Base-by-base conservation (phyloP, 805 yeast genomes). In the Cyberlindnera misumaiensis region DNA sequence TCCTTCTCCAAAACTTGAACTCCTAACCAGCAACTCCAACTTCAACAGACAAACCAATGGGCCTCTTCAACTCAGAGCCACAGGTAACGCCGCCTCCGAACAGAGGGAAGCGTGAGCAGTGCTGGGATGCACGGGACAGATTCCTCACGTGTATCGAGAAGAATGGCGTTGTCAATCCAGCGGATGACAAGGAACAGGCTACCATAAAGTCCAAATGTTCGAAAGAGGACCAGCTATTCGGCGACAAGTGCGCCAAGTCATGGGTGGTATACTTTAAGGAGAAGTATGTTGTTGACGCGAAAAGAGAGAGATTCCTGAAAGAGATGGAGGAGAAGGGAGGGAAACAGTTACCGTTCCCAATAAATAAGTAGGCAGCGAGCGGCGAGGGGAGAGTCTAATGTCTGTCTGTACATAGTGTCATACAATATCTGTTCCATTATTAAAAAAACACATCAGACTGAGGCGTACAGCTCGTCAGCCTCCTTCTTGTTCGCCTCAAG, bases 241-340 rank as follows among this genome's bases (percentile, higher is more conserved):
- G 83, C 42, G 58, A 68, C n/a, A 77, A 79, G 48, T 89, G 97
- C 61, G 87, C 85, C 9, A 77, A 78, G 11, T 77, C 88, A 38
- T 89, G 97, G 97, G 87, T 76, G 44, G 70, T 81, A 43, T 88
- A 89, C 59, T 89, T 90, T 68, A 90, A 88, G 56, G 90, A 87
- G 60, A 89, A 88, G 60, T 75, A 96, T 50, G 82, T 79, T 29
- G 80, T 77, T 42, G 96, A 87, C 49, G 64, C 76, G 45, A 75
- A 77, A 51, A 79, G 82, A 59, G 83, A 76, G 46, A 68, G 72
- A 47, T 80, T 83, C 59, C 60, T 86, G 52, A 72, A 71, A 39
- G 79, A 83, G 56, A 77, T 86, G 50, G 86, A 82, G 53, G 77
- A 73, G 14, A 77, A 79, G 46, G 86, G 87, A 18, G 83, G 51